These are phyloP conservation scores for Aristolochia contorta DNA, from an alignment of 164 flowering plant genomes.

Conservation along the genomic window DNA sequence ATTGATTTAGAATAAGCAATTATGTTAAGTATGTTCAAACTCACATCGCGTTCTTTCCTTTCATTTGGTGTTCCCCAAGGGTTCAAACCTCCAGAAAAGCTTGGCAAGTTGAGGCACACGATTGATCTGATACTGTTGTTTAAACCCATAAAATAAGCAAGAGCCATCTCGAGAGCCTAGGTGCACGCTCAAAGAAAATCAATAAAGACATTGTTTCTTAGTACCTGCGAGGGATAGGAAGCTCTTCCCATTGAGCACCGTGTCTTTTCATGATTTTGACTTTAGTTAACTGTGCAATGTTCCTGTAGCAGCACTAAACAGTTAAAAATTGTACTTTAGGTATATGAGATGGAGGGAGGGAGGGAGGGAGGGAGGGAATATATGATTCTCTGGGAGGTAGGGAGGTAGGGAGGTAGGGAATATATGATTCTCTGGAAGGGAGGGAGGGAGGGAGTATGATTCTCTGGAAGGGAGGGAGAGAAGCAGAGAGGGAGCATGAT, in stretches of 20 bases:
- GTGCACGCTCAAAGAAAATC: background rate
- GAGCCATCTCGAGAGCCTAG: background rate
- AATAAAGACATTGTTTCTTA: background rate
- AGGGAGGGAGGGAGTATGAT: too few species aligned
- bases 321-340: background rate
- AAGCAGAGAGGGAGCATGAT: too few species aligned
- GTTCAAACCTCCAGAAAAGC: slow-evolving; percentile 92
- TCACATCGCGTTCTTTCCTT: slow-evolving; percentile 47
- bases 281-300: slow-evolving; percentile 45
- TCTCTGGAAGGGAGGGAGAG: too few species aligned
- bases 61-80: slow-evolving; percentile 83
- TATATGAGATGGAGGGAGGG: too few species aligned
- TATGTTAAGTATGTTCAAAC: slow-evolving; percentile 6
- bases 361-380: too few species aligned
- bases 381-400: too few species aligned
- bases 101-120: slow-evolving; percentile 80
- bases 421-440: too few species aligned
- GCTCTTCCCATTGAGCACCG: slow-evolving; percentile 55
- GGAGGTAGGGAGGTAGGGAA: too few species aligned
- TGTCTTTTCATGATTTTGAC: slow-evolving; percentile 49
- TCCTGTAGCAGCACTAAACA: slow-evolving; percentile 22
- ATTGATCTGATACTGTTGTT: slow-evolving; percentile 78
- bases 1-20: too few species aligned
- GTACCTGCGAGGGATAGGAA: slow-evolving; percentile 46
- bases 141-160: background rate